These are phyloP conservation scores for Petunia axillaris DNA, from an alignment of 257 asterid genomes.

Conservation along the genomic window DNA sequence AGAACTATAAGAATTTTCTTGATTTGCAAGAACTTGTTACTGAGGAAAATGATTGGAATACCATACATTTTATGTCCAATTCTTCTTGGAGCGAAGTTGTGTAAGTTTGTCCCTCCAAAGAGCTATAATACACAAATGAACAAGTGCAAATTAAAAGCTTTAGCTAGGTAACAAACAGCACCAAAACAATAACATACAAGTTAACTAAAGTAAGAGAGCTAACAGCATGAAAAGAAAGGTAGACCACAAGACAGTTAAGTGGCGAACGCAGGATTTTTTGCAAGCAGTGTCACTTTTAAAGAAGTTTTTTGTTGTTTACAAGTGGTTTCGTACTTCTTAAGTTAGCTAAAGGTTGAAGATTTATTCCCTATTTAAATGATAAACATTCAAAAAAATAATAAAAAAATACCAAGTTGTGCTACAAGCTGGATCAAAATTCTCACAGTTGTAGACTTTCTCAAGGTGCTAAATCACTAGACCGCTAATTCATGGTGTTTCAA, in stretches of 20 bases:
- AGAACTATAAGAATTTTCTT: background rate
- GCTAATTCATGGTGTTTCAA: too few relatives aligned
- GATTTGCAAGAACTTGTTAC: background rate
- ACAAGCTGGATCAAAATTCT: too few relatives aligned
- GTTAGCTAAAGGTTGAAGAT: too few relatives aligned
- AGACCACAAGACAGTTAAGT: background rate
- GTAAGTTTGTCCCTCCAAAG: slow-evolving; percentile 86
- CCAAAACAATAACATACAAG: background rate
- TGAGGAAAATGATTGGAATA: background rate
- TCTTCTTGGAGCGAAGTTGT: slow-evolving; percentile 79
- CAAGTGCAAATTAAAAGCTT: background rate
- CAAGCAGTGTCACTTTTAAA: too few relatives aligned
- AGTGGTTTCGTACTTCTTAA: too few relatives aligned
- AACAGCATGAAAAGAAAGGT: background rate
- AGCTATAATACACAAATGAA: slow-evolving; percentile 49
- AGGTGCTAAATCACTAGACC: too few relatives aligned
- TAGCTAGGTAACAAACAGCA: background rate
- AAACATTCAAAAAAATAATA: too few relatives aligned
- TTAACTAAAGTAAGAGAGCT: background rate
- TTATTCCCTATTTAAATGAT: too few relatives aligned
- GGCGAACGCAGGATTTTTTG: too few relatives aligned
- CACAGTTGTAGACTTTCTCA: too few relatives aligned
- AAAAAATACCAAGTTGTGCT: too few relatives aligned
- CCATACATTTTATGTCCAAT: slow-evolving; percentile 56
- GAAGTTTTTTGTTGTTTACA: too few relatives aligned